A percentile compares a stretch with the other conserved stretches of the same genome.
Evolutionary conservation across 257 asterid species (phyloP).

Genomic region (Thymus mandschuricus): DNA sequence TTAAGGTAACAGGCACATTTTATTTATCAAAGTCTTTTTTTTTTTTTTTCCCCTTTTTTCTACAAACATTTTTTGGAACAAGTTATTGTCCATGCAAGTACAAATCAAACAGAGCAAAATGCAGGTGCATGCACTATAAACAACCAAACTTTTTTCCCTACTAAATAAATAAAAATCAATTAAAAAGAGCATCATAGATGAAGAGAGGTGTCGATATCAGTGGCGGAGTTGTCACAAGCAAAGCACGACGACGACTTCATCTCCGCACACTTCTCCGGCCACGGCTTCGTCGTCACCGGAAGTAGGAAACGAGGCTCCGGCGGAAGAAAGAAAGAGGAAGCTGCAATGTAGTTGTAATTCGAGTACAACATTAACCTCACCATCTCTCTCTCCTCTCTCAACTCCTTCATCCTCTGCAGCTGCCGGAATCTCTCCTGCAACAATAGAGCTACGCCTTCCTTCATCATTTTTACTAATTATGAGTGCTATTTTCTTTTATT

Average conservation of each 20-base stretch:
- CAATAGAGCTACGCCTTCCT: constrained; percentile 44
- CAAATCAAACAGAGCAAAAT: too few relatives aligned
- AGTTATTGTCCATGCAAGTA: too few relatives aligned
- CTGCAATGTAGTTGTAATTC: not conserved
- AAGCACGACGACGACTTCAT: constrained; percentile 17
- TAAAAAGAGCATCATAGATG: constrained; percentile 39
- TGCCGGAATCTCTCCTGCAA: constrained; percentile 64
- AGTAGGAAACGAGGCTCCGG: constrained; percentile 33
- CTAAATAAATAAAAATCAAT: too few relatives aligned
- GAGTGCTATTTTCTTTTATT: not conserved
- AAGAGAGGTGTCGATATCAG: constrained; percentile 66
- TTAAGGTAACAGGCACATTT: too few relatives aligned
- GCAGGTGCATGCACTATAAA: too few relatives aligned
- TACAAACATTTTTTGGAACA: too few relatives aligned
- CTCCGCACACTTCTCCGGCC: too few relatives aligned
- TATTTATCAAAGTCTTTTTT: too few relatives aligned
- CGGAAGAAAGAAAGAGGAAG: constrained; percentile 33
- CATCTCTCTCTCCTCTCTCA: constrained; percentile 51
- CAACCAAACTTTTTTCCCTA: too few relatives aligned
- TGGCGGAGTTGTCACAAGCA: constrained; percentile 24
- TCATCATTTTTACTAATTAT: constrained; percentile 26
- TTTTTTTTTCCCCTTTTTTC: too few relatives aligned
- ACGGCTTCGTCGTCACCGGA: not conserved
- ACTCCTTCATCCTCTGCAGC: constrained; percentile 49
- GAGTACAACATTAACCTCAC: constrained; percentile 23